These are phyloP conservation scores for Hansenula lynferdii DNA, from an alignment of 1,139 yeast genomes.

Conservation along the genomic window DNA sequence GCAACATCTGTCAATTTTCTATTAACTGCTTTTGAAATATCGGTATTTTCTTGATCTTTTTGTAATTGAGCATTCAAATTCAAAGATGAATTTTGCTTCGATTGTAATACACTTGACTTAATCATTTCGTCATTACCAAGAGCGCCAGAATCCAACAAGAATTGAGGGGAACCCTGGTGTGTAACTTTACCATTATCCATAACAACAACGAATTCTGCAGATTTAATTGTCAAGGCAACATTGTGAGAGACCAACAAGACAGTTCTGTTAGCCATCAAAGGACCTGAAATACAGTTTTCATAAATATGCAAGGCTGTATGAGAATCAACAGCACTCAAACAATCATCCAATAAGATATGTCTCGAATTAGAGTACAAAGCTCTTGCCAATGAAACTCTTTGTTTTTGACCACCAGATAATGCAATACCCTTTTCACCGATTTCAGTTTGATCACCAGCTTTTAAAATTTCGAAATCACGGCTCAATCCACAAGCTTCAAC, in stretches of 20 bases:
- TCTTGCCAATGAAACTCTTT: slow-evolving; percentile 91
- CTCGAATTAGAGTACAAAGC: slow-evolving; percentile 85
- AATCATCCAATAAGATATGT: slow-evolving; percentile 84
- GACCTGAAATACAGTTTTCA: slow-evolving; percentile 85
- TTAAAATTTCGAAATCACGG: slow-evolving; percentile 69
- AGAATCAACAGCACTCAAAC: slow-evolving; percentile 94
- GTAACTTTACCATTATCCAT: slow-evolving; percentile 82
- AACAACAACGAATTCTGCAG: slow-evolving; percentile 73
- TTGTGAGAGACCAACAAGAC: slow-evolving; percentile 92
- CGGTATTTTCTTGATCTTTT: slow-evolving; percentile 20
- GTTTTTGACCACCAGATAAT: slow-evolving; percentile 96
- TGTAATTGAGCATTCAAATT: slow-evolving; percentile 36
- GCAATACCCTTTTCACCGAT: slow-evolving; percentile 97
- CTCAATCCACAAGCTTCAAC: slow-evolving; percentile 80
- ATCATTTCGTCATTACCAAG: slow-evolving; percentile 78
- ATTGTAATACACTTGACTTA: slow-evolving; percentile 58
- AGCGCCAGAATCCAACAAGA: slow-evolving; percentile 48
- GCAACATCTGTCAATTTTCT: slow-evolving; percentile 8
- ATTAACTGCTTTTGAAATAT: slow-evolving; percentile 12
- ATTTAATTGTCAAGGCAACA: slow-evolving; percentile 78
- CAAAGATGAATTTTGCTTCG: slow-evolving; percentile 54
- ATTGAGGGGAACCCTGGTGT: slow-evolving; percentile 68
- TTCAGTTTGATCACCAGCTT: slow-evolving; percentile 82
- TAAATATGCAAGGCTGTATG: slow-evolving; percentile 93
- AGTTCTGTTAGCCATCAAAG: slow-evolving; percentile 79